Percentiles rank a stretch among this genome's conserved stretches.
These are phyloP conservation scores for Skeletonema grethae DNA, from an alignment of 108 stramenopile genomes.

Conservation along the genomic window DNA sequence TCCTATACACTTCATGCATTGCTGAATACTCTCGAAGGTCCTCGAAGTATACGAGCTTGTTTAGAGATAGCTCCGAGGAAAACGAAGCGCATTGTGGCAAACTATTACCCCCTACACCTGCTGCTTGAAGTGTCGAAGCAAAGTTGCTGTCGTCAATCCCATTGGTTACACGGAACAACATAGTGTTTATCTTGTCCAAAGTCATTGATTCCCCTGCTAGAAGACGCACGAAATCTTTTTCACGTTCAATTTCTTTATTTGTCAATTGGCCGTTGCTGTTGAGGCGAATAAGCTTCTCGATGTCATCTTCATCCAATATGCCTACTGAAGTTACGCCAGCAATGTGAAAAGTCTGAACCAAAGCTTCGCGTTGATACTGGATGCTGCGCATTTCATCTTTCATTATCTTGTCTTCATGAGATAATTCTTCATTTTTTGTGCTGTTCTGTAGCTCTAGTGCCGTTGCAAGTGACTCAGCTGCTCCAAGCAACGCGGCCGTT, in stretches of 20 bases:
- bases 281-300: conserved; percentile 20
- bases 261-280: conserved; percentile 14
- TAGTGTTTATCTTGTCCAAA: conserved; percentile 23
- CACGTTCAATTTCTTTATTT: conserved; percentile 25
- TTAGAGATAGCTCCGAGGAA: conserved; percentile 19
- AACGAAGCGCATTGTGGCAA: conserved; percentile 22
- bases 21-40: conserved; percentile 42
- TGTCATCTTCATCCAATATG: conserved; percentile 21
- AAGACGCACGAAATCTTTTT: conserved; percentile 18
- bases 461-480: background rate
- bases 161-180: conserved; percentile 31
- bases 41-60: conserved; percentile 35
- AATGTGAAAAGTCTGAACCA: conserved; percentile 17
- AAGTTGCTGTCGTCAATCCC: conserved; percentile 38
- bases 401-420: conserved; percentile 4
- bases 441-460: conserved; percentile 7
- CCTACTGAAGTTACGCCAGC: conserved; percentile 28
- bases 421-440: conserved; percentile 5
- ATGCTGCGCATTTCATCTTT: conserved; percentile 11
- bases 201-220: conserved; percentile 11
- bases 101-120: conserved; percentile 8
- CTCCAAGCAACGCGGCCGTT: conserved; percentile 9
- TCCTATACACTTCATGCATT: conserved; percentile 26
- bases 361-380: conserved; percentile 22
- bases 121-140: conserved; percentile 12